Percentiles rank a stretch among this genome's conserved stretches.
Evolutionary conservation across 2,329 filamentous ascomycete genomes (phyloP).

Genomic region (Fusarium sp.): DNA sequence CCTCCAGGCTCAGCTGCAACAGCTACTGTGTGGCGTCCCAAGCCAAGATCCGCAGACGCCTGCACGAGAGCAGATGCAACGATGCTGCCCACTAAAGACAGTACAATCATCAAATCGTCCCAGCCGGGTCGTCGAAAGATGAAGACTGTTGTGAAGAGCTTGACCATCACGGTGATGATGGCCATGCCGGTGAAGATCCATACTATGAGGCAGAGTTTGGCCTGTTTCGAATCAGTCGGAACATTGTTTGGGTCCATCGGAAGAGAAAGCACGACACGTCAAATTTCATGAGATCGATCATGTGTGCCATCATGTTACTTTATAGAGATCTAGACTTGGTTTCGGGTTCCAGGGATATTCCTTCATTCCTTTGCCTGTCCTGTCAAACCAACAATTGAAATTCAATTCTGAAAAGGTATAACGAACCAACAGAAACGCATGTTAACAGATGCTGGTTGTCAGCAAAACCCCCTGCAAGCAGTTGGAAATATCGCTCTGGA

Average conservation of each 20-base stretch:
- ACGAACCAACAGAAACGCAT: background rate
- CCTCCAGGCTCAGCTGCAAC: background rate
- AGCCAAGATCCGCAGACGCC: background rate
- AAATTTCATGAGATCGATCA: no score
- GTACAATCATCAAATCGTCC: background rate
- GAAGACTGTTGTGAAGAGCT: background rate
- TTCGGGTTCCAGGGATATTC: background rate
- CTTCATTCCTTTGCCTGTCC: background rate
- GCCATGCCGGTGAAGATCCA: background rate
- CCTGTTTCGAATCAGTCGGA: background rate
- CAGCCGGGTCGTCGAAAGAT: background rate
- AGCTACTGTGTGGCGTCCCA: background rate
- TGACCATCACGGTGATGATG: background rate
- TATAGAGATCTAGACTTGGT: background rate
- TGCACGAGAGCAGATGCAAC: background rate
- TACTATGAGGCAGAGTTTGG: background rate
- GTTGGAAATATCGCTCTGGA: background rate
- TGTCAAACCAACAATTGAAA: background rate
- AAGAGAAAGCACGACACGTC: background rate
- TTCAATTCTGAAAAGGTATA: background rate
- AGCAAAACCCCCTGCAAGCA: background rate
- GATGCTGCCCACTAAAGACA: background rate
- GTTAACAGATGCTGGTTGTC: background rate
- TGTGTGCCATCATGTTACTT: no score
- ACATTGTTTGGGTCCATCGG: background rate